These are phyloP conservation scores for Suillus lakei DNA, from an alignment of 768 basidiomycete genomes.

Conservation along the genomic window DNA sequence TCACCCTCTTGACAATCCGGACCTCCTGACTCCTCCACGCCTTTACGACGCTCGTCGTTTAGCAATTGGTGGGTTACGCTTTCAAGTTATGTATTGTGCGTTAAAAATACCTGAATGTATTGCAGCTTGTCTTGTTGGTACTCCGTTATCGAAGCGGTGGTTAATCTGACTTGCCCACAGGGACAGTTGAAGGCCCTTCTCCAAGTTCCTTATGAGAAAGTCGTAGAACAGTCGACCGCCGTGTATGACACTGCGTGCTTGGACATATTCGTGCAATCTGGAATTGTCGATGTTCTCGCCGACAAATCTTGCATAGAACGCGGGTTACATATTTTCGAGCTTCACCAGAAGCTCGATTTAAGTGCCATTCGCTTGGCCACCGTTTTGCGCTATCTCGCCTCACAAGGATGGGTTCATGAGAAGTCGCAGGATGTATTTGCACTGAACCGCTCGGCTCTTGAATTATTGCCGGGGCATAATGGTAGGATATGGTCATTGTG, in stretches of 20 bases:
- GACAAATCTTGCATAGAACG: neutral
- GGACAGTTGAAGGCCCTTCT: too few species aligned
- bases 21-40: slow-evolving; percentile 24
- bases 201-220: too few species aligned
- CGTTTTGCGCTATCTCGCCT: slow-evolving; percentile 20
- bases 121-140: too few species aligned
- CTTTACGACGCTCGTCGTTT: too few species aligned
- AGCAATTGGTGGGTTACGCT: neutral
- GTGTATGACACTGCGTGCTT: slow-evolving; percentile 26
- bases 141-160: too few species aligned
- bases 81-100: too few species aligned
- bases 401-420: slow-evolving; percentile 24
- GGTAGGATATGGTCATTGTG: slow-evolving; percentile 24
- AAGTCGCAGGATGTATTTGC: slow-evolving; percentile 20
- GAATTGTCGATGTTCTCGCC: slow-evolving; percentile 21
- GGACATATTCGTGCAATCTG: slow-evolving; percentile 21
- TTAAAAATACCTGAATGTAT: too few species aligned
- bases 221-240: slow-evolving; percentile 22
- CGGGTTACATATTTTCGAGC: slow-evolving; percentile 16
- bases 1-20: slow-evolving; percentile 29
- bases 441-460: slow-evolving; percentile 21
- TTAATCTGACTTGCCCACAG: too few species aligned
- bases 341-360: slow-evolving; percentile 21
- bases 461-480: slow-evolving; percentile 18
- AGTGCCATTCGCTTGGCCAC: slow-evolving; percentile 15